These are phyloP conservation scores for Papiliotrema nemorosa DNA, from an alignment of 1,284 basidiomycete species.

Conservation along the genomic window DNA sequence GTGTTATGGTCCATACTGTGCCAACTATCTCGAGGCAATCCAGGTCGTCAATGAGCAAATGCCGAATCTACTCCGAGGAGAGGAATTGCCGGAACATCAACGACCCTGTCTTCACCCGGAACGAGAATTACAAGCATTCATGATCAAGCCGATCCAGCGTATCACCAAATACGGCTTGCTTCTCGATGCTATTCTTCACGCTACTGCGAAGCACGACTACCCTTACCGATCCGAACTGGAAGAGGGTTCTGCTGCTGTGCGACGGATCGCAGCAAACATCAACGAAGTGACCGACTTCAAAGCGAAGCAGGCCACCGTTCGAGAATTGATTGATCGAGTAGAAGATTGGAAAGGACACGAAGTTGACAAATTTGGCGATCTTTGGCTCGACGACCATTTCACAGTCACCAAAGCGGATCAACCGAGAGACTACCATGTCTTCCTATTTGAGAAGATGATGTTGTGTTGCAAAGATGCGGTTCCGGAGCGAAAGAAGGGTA, in stretches of 20 bases:
- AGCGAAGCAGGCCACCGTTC: constrained; percentile 68
- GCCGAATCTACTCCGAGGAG: constrained; percentile 61
- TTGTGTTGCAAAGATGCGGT: constrained; percentile 88
- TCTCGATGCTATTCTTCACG: constrained; percentile 51
- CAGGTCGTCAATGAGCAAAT: constrained; percentile 82
- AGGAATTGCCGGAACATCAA: constrained; percentile 29
- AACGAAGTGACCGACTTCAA: constrained; percentile 87
- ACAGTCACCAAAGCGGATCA: constrained; percentile 94
- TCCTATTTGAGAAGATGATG: constrained; percentile 98
- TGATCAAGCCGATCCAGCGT: constrained; percentile 73
- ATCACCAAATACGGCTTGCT: constrained; percentile 73
- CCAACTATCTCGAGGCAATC: constrained; percentile 85
- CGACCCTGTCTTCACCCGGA: constrained; percentile 44
- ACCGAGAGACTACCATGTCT: constrained; percentile 97
- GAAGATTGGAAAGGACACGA: constrained; percentile 99
- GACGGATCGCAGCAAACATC: constrained; percentile 91
- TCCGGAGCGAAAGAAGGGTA: constrained; percentile 47
- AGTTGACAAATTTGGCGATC: constrained; percentile 84
- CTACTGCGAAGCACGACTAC: constrained; percentile 55
- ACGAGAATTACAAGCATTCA: constrained; percentile 75
- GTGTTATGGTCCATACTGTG: constrained; percentile 96
- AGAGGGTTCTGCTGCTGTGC: constrained; percentile 77
- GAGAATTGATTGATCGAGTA: constrained; percentile 82
- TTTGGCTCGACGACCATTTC: constrained; percentile 92
- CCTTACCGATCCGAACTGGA: constrained; percentile 76